These are phyloP conservation scores for Scenedesmus sp. DNA, from an alignment of 163 green algal genomes.

Conservation along the genomic window DNA sequence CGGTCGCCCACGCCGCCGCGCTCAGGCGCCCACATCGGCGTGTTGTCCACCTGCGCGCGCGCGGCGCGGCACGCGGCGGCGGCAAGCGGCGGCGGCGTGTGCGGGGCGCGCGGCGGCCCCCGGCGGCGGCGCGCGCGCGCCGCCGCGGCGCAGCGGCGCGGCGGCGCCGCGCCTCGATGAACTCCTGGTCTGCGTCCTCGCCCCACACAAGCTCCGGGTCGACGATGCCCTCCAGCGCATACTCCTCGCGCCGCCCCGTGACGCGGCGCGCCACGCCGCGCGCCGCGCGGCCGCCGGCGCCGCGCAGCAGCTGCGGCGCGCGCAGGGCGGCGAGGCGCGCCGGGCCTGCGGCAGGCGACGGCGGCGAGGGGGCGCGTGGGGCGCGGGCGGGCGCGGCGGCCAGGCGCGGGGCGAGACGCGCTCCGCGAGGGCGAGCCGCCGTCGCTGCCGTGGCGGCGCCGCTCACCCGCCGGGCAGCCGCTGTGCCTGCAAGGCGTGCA, in stretches of 20 bases:
- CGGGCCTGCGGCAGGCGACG: neutral
- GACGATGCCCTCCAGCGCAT: constrained; percentile 11
- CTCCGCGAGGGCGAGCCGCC: too few relatives aligned
- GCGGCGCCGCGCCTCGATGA: constrained; percentile 14
- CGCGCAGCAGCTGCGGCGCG: neutral
- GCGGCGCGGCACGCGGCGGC: neutral
- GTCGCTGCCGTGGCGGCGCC: too few relatives aligned
- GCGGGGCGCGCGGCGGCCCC: too few relatives aligned
- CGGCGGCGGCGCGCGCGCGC: too few relatives aligned
- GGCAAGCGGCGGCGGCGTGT: neutral
- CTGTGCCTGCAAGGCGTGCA: too few relatives aligned
- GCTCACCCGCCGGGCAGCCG: too few relatives aligned
- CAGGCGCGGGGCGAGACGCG: neutral
- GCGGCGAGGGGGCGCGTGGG: neutral
- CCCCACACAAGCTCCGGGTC: constrained; percentile 34
- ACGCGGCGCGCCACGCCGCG: neutral
- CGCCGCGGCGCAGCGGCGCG: too few relatives aligned
- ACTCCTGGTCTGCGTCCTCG: constrained; percentile 31
- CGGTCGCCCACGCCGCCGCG: neutral
- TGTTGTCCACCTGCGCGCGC: constrained; percentile 9
- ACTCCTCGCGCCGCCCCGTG: constrained; percentile 32
- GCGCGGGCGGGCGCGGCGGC: neutral
- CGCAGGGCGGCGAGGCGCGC: too few relatives aligned
- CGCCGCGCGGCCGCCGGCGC: too few relatives aligned
- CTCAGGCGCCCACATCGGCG: constrained; percentile 7